Evolutionary conservation across 495 filamentous ascomycete genomes (phyloP).

Genomic region (Lepidopterella palustris): DNA sequence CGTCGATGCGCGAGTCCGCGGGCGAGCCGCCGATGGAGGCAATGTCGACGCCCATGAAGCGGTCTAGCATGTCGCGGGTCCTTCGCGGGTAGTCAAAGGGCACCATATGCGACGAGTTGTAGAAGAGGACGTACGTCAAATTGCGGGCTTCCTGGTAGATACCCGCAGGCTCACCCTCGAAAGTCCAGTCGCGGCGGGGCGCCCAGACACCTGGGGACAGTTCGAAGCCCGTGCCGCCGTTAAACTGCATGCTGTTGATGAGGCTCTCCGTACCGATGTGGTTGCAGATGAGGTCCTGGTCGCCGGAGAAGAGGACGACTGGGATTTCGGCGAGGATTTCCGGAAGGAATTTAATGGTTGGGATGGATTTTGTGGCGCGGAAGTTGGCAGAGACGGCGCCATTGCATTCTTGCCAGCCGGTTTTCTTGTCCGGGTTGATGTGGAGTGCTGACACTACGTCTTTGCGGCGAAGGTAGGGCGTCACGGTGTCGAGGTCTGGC

Average conservation of each 20-base stretch:
- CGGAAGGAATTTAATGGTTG: slow-evolving; percentile 69
- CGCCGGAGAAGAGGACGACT: slow-evolving; percentile 83
- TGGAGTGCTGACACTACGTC: slow-evolving; percentile 78
- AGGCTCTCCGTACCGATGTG: slow-evolving; percentile 89
- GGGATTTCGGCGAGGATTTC: slow-evolving; percentile 67
- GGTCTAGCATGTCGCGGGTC: slow-evolving; percentile 91
- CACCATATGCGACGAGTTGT: slow-evolving; percentile 96
- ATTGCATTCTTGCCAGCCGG: slow-evolving; percentile 89
- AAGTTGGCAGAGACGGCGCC: slow-evolving; percentile 68
- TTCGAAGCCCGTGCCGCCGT: slow-evolving; percentile 84
- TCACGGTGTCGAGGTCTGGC: slow-evolving; percentile 66
- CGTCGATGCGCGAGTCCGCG: slow-evolving; percentile 79
- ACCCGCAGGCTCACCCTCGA: slow-evolving; percentile 83
- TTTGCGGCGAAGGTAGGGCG: slow-evolving; percentile 73
- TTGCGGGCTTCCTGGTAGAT: slow-evolving; percentile 93
- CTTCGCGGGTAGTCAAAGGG: slow-evolving; percentile 86
- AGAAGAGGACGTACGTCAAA: slow-evolving; percentile 90
- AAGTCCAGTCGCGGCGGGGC: slow-evolving; percentile 85
- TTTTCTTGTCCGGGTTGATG: slow-evolving; percentile 69
- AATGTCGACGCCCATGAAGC: slow-evolving; percentile 92
- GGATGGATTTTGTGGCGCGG: slow-evolving; percentile 57
- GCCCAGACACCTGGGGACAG: slow-evolving; percentile 84
- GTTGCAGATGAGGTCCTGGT: slow-evolving; percentile 94
- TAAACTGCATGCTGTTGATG: slow-evolving; percentile 89
- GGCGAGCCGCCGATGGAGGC: slow-evolving; percentile 80